Conservation (phyloP, 2,329 filamentous ascomycete genomes). For the Fusarium liriodendri region DNA sequence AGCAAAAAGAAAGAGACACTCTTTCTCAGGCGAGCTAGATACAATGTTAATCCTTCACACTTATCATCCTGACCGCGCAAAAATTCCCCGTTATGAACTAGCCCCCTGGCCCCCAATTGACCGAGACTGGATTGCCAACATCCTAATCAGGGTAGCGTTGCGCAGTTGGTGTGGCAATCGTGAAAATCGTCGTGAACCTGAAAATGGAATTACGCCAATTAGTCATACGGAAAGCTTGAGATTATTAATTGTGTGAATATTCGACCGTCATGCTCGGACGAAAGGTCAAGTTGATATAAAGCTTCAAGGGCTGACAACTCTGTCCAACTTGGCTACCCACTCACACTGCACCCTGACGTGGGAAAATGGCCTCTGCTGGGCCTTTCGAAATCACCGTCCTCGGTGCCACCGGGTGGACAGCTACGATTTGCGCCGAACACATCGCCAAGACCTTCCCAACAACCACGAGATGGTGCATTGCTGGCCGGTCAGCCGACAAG, state of each 20-base stretch:
- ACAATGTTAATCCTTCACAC: not conserved
- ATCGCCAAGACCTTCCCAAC: not conserved
- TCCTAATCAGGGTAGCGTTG: not conserved
- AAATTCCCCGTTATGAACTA: not conserved
- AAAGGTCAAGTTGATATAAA: not conserved
- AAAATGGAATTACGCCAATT: not conserved
- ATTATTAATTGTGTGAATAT: not conserved
- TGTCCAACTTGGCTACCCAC: not conserved
- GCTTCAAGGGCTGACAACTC: not conserved
- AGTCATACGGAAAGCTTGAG: not conserved
- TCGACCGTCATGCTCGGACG: not conserved
- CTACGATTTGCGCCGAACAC: not conserved
- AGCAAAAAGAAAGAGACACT: not conserved
- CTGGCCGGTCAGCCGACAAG: constrained; percentile 1
- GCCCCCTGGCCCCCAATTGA: not conserved
- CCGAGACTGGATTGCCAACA: not conserved
- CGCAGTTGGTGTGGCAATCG: not conserved
- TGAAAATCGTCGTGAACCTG: not conserved
- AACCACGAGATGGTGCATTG: constrained; percentile 4
- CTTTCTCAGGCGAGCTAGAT: not conserved
- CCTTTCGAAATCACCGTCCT: not conserved
- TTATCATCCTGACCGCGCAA: not conserved
- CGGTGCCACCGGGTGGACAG: not conserved
- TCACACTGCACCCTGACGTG: not conserved
- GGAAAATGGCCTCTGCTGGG: not conserved